Percentiles rank a stretch among this genome's conserved stretches.
These are phyloP conservation scores for Hypoxylon sp. DNA, from an alignment of 2,329 filamentous ascomycete genomes.

Conservation along the genomic window DNA sequence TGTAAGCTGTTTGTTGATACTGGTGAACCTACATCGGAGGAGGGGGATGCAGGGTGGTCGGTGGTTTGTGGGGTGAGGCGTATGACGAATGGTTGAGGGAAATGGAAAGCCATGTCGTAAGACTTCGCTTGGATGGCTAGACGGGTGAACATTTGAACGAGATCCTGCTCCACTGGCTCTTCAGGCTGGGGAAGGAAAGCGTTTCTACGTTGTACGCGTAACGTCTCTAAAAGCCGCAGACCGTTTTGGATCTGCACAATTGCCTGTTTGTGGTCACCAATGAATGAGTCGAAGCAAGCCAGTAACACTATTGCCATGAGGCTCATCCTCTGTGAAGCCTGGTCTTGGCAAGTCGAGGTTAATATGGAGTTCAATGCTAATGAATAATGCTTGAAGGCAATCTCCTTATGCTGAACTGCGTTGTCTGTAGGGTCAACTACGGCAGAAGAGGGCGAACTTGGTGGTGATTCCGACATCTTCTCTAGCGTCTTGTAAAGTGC, in stretches of 20 bases:
- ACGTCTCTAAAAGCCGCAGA: slow-evolving; percentile 67
- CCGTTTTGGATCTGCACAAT: slow-evolving; percentile 74
- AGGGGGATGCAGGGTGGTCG: slow-evolving; percentile 59
- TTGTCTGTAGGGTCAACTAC: slow-evolving; percentile 56
- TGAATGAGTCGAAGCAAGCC: slow-evolving; percentile 78
- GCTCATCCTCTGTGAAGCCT: slow-evolving; percentile 65
- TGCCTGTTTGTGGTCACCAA: slow-evolving; percentile 73
- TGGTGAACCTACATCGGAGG: slow-evolving; percentile 61
- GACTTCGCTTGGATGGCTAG: slow-evolving; percentile 76
- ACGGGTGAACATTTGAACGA: slow-evolving; percentile 74
- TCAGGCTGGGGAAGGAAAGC: slow-evolving; percentile 59
- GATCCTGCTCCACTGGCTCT: slow-evolving; percentile 69
- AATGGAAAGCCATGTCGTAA: slow-evolving; percentile 78
- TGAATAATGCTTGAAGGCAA: slow-evolving; percentile 72
- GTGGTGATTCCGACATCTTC: slow-evolving; percentile 67
- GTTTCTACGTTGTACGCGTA: slow-evolving; percentile 63
- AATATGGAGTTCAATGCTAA: slow-evolving; percentile 68
- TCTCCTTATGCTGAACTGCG: slow-evolving; percentile 68
- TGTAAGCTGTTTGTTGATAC: slow-evolving; percentile 57
- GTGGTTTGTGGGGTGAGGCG: slow-evolving; percentile 60
- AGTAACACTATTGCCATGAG: slow-evolving; percentile 77
- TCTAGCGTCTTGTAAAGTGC: slow-evolving; percentile 77
- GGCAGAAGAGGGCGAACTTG: slow-evolving; percentile 61
- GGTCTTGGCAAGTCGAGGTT: slow-evolving; percentile 60
- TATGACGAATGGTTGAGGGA: slow-evolving; percentile 73